Evolutionary conservation across 192 early-diverging fungal genomes (phyloP), one percentile per base, ranked within the genome.

Genomic region (Entophlyctis helioformis): DNA sequence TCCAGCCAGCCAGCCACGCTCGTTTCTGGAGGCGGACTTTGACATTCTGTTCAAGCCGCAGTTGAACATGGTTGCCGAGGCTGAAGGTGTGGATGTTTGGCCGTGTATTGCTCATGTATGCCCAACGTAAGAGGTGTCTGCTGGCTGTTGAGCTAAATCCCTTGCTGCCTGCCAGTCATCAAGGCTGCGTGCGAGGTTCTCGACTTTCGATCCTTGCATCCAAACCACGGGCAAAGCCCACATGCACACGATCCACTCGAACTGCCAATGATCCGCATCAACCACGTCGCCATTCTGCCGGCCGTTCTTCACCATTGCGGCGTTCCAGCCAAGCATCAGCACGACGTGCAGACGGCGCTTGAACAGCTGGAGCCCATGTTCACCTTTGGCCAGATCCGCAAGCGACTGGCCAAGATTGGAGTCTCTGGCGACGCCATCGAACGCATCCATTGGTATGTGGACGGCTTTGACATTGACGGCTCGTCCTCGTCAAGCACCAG

Each of bases 1-100:
- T 42, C 60, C 69, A 3, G 79, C 71, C 7, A 90, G 90, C 6
- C 91, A 92, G 58, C 91, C 91, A 0, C 60, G 80, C 29, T 60
- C 70, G 12, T 70, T 85, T 2, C 50, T 74, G 22, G 89, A 91
- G 49, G 88, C 80, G 35, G 86, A 91, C 43, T 96, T 96, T 68
- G 94, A 97, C 51, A 86, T 92, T 36, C 83, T 94, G 4, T 80
- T 78, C 31, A 60, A 61, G 42, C 76, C 64, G 11, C 51, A 59
- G 41, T 62, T 54, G 34, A 71, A 53, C 43, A 84, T 81, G 78
- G 71, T 87, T 32, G 75, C 86, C 0, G 91, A 91, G 27, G 90
- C 90, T 2, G 94, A 97, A 58, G 60, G 56, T 50, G 36, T 23
- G 16, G 24, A 32, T 27, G 20, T 50, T 50, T 25, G 22, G 10